Evolutionary conservation across 495 filamentous ascomycete species (phyloP), one percentile per base, ranked within the genome.

Genomic region (Neurospora sp.): DNA sequence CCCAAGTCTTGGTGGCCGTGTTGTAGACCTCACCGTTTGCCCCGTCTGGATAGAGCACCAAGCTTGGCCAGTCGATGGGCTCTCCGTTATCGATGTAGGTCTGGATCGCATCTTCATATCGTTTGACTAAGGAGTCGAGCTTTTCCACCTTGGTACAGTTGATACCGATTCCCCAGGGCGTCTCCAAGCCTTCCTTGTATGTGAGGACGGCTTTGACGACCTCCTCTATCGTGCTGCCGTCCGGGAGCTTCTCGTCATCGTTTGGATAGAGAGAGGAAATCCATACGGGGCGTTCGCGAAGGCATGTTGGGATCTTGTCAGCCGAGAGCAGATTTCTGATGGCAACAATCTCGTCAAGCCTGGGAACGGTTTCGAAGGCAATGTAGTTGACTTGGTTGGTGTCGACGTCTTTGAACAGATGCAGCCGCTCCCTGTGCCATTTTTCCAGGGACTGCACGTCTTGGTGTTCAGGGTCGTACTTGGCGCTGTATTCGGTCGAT

Each of bases 41-140:
- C 2, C 89, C 89, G 81, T 92, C 90, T 3, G 90, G 90, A 80
- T 91, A 92, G 65, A 91, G 72, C 48, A 92, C 87, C 70, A 92
- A 76, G 72, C 76, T 81, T 7, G 89, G 89, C 82, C 81, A 84
- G n/a, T 81, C 71, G 4, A 40, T n/a, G 16, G 78, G 73, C 9
- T 71, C 65, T 7, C 75, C 79, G 8, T 78, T 74, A 31, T 75
- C 75, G 48, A 84, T 76, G 48, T 85, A 71, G 22, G 72, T 73
- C 35, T 72, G 48, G 45, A 89, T 76, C 41, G 80, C 82, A 18
- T 72, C 76, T 70, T 86, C 85, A 74, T 88, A 87, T 59, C 78
- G 75, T 8, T 74, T 70, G 31, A 91, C 79, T 40, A 91, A 75
- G 2, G 75, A 73, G 4, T 79, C 74, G 4, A 91, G 81, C 70